Evolutionary conservation across 2,329 filamentous ascomycete genomes (phyloP).

Genomic region (Fusarium illudens): DNA sequence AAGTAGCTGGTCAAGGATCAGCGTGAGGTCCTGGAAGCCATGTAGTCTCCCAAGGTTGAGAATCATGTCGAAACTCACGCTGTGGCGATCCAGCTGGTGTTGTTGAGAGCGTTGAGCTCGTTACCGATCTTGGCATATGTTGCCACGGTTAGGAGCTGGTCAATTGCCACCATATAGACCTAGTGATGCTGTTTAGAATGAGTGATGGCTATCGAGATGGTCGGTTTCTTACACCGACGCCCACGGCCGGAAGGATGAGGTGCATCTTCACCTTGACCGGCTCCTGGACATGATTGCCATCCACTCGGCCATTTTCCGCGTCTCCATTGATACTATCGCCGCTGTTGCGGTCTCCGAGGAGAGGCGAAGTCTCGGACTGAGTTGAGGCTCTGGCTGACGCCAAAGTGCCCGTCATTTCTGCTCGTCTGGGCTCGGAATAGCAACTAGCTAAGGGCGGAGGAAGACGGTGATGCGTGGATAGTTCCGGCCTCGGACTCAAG

Average conservation of each 20-base stretch:
- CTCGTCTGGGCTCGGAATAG: background rate
- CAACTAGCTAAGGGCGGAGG: background rate
- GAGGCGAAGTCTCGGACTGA: slow-evolving; percentile 41
- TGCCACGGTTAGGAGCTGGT: slow-evolving; percentile 81
- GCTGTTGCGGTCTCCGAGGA: slow-evolving; percentile 32
- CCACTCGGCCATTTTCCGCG: slow-evolving; percentile 19
- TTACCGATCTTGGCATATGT: slow-evolving; percentile 81
- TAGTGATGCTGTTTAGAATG: slow-evolving; percentile 42
- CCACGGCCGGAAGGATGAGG: slow-evolving; percentile 49
- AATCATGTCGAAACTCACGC: slow-evolving; percentile 43
- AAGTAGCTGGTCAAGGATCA: slow-evolving; percentile 64
- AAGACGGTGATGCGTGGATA: background rate
- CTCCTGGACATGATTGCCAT: slow-evolving; percentile 3
- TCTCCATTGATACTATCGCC: slow-evolving; percentile 1
- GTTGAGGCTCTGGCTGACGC: background rate
- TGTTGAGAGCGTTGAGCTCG: slow-evolving; percentile 77
- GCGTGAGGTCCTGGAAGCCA: background rate
- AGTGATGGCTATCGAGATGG: too few species aligned
- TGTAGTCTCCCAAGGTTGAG: background rate
- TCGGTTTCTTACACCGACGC: slow-evolving; percentile 46
- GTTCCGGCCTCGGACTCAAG: background rate
- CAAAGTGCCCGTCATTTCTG: slow-evolving; percentile 21
- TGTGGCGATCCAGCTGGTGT: slow-evolving; percentile 77
- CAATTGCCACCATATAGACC: slow-evolving; percentile 77
- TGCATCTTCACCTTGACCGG: slow-evolving; percentile 48